Evolutionary conservation across 2,329 filamentous ascomycete genomes (phyloP).

Genomic region (Emergomyces pasteurianus): DNA sequence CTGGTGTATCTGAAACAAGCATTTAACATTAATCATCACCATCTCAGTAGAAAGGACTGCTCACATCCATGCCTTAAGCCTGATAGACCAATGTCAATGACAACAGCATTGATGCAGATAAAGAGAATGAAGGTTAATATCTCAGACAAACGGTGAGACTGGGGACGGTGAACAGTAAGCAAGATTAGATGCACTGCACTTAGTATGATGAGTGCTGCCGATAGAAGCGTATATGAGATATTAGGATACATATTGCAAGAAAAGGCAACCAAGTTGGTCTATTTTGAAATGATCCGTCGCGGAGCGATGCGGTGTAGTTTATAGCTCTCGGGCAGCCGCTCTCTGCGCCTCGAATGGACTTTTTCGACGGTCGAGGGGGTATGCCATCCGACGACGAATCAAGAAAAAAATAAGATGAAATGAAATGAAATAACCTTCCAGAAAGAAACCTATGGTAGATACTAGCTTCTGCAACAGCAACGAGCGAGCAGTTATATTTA

Average conservation of each 20-base stretch:
- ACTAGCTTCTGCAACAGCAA: too few species aligned
- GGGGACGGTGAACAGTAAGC: neutral
- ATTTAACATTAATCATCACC: too few species aligned
- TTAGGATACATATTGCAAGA: neutral
- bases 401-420: too few species aligned
- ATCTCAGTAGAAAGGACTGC: neutral
- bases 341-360: neutral
- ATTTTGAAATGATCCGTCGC: neutral
- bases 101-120: neutral
- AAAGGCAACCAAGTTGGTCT: neutral
- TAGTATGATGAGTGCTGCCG: neutral
- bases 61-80: neutral
- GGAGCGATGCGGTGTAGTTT: neutral
- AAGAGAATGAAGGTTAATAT: neutral
- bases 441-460: too few species aligned
- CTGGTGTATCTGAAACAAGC: too few species aligned
- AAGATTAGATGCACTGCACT: too few species aligned
- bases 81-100: neutral
- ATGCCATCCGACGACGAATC: too few species aligned
- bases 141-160: neutral
- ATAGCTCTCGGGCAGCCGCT: neutral
- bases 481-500: too few species aligned
- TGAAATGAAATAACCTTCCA: too few species aligned
- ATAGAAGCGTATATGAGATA: neutral
- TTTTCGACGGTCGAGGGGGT: too few species aligned